phyloP scores from a whole-genome alignment of 306 rosid genomes.

The Sophora flavescens region DNA sequence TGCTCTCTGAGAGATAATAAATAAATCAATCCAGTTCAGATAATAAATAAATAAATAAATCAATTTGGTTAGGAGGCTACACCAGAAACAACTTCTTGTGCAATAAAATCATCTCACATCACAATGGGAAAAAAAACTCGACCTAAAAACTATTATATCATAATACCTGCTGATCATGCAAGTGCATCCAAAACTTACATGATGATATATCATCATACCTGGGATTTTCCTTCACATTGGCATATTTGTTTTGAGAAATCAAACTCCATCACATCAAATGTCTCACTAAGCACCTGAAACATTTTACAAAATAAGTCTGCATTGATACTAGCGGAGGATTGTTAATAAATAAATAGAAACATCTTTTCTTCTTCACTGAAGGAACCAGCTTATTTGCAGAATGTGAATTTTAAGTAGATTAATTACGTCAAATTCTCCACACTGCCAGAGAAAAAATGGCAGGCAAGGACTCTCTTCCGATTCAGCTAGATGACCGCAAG shows the following conservation, averaged over 20 bases:
- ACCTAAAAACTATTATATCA: too few species aligned
- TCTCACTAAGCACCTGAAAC: slow-evolving; percentile 84
- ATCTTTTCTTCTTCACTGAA: slow-evolving; percentile 10
- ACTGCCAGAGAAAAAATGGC: slow-evolving; percentile 80
- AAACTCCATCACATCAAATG: slow-evolving; percentile 78
- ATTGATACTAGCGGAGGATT: slow-evolving; percentile 14
- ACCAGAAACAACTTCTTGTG: slow-evolving; percentile 8
- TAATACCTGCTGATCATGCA: slow-evolving; percentile 24
- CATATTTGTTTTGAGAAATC: slow-evolving; percentile 77
- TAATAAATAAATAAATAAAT: not conserved
- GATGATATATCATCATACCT: slow-evolving; percentile 58
- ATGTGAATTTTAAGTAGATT: slow-evolving; percentile 32
- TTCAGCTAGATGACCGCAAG: slow-evolving; percentile 69
- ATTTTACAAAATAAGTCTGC: slow-evolving; percentile 21
- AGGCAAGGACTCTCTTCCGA: slow-evolving; percentile 71
- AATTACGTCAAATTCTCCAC: slow-evolving; percentile 76
- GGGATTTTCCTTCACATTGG: slow-evolving; percentile 64
- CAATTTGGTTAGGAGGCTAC: slow-evolving; percentile 29
- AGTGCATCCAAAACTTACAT: slow-evolving; percentile 29
- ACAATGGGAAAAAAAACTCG: not conserved
- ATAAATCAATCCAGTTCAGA: slow-evolving; percentile 9
- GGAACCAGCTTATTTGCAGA: slow-evolving; percentile 19
- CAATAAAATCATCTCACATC: slow-evolving; percentile 17
- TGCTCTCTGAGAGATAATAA: slow-evolving; percentile 10
- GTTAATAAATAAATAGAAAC: slow-evolving; percentile 32